Conservation (phyloP, 495 filamentous ascomycete species). For the Cladorrhinum samala region DNA sequence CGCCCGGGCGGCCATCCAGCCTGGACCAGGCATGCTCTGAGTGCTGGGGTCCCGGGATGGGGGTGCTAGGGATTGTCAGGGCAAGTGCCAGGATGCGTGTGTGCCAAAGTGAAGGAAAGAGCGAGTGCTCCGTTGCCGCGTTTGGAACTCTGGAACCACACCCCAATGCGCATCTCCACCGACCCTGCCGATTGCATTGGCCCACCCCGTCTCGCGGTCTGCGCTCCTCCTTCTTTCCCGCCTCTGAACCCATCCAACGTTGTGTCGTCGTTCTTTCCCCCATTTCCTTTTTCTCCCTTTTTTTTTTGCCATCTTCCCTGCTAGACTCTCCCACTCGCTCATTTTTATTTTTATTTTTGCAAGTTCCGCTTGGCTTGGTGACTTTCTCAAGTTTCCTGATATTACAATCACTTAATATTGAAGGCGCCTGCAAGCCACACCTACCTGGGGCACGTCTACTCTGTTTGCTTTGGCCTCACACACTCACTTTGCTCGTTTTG, state of each 20-base stretch:
- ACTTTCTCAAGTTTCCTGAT: not conserved
- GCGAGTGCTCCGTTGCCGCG: conserved; percentile 1
- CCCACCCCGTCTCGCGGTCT: not conserved
- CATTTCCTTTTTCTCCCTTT: conserved; percentile 1
- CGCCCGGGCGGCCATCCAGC: too few species aligned
- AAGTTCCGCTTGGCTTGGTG: not conserved
- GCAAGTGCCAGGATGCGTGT: not conserved
- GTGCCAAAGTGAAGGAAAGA: too few species aligned
- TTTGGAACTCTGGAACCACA: not conserved
- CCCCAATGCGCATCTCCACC: not conserved
- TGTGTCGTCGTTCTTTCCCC: not conserved
- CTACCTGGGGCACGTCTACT: not conserved
- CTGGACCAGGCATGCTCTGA: not conserved
- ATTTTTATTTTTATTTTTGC: conserved; percentile 2
- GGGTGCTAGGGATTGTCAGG: not conserved
- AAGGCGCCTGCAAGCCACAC: conserved; percentile 3
- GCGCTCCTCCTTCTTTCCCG: not conserved
- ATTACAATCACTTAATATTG: conserved; percentile 7
- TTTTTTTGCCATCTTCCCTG: conserved; percentile 3
- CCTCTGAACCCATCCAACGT: not conserved
- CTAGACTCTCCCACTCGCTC: conserved; percentile 3
- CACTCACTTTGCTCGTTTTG: conserved; percentile 2
- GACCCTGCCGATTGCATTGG: not conserved
- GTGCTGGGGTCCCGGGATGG: not conserved
- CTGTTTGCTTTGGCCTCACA: conserved; percentile 9